Conservation (phyloP, 352 stramenopile species). For the Pythium phragmiticola region DNA sequence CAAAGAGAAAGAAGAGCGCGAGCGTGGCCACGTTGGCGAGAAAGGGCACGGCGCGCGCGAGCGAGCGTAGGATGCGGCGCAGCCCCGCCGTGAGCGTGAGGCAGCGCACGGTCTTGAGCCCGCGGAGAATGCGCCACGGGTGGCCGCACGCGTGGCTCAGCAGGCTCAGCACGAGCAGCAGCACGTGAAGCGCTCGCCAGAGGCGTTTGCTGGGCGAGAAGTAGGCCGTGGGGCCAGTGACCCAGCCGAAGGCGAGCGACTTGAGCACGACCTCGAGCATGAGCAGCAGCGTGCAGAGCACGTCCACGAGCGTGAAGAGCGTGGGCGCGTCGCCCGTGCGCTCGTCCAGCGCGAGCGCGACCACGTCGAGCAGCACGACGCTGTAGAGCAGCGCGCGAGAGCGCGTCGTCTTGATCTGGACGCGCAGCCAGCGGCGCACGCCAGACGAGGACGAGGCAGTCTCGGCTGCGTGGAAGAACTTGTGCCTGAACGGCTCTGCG, state of each 20-base stretch:
- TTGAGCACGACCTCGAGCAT: slow-evolving; percentile 62
- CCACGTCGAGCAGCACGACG: slow-evolving; percentile 49
- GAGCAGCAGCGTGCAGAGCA: slow-evolving; percentile 60
- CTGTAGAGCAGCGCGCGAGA: slow-evolving; percentile 49
- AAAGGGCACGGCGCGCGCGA: slow-evolving; percentile 67
- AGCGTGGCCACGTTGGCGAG: slow-evolving; percentile 73
- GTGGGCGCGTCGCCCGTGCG: slow-evolving; percentile 23
- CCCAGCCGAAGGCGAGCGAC: slow-evolving; percentile 49
- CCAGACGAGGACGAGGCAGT: background rate
- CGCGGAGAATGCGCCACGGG: slow-evolving; percentile 52
- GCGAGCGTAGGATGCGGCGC: slow-evolving; percentile 62
- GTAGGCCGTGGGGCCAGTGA: slow-evolving; percentile 43
- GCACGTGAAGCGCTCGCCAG: slow-evolving; percentile 53
- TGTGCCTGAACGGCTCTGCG: slow-evolving; percentile 36
- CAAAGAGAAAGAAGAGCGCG: slow-evolving; percentile 69
- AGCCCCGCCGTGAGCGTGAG: slow-evolving; percentile 67
- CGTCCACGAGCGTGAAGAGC: slow-evolving; percentile 33
- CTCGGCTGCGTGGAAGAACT: slow-evolving; percentile 34
- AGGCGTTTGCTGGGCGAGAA: slow-evolving; percentile 37
- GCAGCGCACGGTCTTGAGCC: slow-evolving; percentile 63
- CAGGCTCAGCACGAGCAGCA: slow-evolving; percentile 48
- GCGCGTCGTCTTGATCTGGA: slow-evolving; percentile 39
- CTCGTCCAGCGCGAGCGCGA: slow-evolving; percentile 64
- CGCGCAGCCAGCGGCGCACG: slow-evolving; percentile 27
- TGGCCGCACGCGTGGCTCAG: slow-evolving; percentile 35